Conservation (phyloP, 2,329 filamentous ascomycete genomes). For the Paracamarosporium sp. region DNA sequence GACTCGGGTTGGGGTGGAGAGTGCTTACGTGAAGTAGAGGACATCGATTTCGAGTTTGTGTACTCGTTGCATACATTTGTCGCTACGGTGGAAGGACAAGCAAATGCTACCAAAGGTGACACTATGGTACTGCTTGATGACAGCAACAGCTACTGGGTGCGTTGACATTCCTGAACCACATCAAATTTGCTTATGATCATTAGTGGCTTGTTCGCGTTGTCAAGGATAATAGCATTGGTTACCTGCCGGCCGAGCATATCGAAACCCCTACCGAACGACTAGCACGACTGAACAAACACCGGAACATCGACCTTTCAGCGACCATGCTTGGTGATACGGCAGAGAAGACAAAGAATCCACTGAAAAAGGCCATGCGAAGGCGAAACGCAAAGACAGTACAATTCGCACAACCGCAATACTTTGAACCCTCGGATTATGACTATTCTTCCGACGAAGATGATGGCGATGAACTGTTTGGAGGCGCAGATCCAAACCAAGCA, state of each 20-base stretch:
- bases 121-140: conserved; percentile 98
- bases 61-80: conserved; percentile 98
- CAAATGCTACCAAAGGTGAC: conserved; percentile 97
- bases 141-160: conserved; percentile 90
- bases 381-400: conserved; percentile 86
- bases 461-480: conserved; percentile 49
- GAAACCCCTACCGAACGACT: conserved; percentile 96
- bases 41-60: conserved; percentile 99
- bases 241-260: conserved; percentile 96
- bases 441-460: conserved; percentile 82
- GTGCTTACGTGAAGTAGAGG: conserved; percentile 93
- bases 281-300: conserved; percentile 93
- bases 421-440: conserved; percentile 85
- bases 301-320: conserved; percentile 87
- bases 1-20: conserved; percentile 77
- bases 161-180: neutral
- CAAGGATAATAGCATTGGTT: conserved; percentile 99
- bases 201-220: conserved; percentile 95
- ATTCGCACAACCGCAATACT: conserved; percentile 84
- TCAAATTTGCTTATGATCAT: neutral
- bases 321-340: conserved; percentile 75
- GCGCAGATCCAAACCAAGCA: conserved; percentile 38
- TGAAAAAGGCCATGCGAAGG: conserved; percentile 83
- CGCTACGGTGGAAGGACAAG: conserved; percentile 96
- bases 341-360: conserved; percentile 80